Conservation (phyloP, 2,329 filamentous ascomycete genomes). For the Drechslera avenae region DNA sequence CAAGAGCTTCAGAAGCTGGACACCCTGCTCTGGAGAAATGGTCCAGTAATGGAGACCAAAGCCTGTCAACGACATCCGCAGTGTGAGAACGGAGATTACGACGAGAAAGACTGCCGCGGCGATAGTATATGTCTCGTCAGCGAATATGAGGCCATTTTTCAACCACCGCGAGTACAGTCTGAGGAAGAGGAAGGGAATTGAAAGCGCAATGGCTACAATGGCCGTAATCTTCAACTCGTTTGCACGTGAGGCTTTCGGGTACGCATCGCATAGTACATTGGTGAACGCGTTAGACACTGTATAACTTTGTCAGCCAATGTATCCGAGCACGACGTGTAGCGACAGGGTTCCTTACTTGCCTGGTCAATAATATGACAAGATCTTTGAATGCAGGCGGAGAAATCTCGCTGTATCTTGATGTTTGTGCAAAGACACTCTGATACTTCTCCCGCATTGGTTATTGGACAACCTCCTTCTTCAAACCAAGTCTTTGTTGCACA, state of each 20-base stretch:
- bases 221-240: slow-evolving; percentile 13
- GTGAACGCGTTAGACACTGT: slow-evolving; percentile 7
- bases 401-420: slow-evolving; percentile 8
- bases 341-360: background rate
- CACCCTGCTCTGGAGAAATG: slow-evolving; percentile 8
- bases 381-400: slow-evolving; percentile 15
- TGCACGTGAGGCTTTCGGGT: slow-evolving; percentile 16
- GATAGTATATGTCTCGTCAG: slow-evolving; percentile 21
- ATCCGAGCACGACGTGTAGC: background rate
- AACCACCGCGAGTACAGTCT: slow-evolving; percentile 23
- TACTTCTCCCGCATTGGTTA: slow-evolving; percentile 15
- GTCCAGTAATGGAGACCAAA: slow-evolving; percentile 25
- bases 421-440: slow-evolving; percentile 16
- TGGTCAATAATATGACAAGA: background rate
- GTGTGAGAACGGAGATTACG: slow-evolving; percentile 16
- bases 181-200: slow-evolving; percentile 11
- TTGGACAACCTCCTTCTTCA: slow-evolving; percentile 12
- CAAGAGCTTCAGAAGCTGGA: slow-evolving; percentile 18
- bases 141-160: slow-evolving; percentile 14
- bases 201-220: slow-evolving; percentile 15
- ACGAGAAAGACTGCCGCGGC: slow-evolving; percentile 17
- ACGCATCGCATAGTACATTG: slow-evolving; percentile 14
- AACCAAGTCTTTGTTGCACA: slow-evolving; percentile 19
- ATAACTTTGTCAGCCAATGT: background rate
- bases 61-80: slow-evolving; percentile 21